Percentiles rank a stretch among this genome's conserved stretches.
phyloP scores from a whole-genome alignment of 345 rosid genomes.

The Rhodamnia rubescens region DNA sequence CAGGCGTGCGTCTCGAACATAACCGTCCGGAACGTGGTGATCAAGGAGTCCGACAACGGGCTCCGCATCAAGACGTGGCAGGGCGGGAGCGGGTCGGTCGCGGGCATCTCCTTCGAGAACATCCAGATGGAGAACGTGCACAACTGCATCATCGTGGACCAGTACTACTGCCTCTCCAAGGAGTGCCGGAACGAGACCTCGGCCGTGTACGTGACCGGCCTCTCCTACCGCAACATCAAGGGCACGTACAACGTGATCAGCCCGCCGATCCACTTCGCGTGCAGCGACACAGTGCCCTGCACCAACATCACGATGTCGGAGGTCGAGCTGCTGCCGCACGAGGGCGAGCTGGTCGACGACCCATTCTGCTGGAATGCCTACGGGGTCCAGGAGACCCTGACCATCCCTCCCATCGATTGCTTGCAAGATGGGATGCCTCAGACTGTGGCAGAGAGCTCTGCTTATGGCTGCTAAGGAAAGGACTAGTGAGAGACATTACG shows the following conservation, averaged over 20 bases:
- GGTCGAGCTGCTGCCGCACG: conserved; percentile 81
- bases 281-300: conserved; percentile 89
- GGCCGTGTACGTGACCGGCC: conserved; percentile 58
- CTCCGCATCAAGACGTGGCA: conserved; percentile 95
- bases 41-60: conserved; percentile 88
- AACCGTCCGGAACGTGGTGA: conserved; percentile 46
- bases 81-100: conserved; percentile 77
- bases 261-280: conserved; percentile 86
- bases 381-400: conserved; percentile 68
- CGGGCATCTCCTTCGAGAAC: conserved; percentile 57
- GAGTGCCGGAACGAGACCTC: conserved; percentile 74
- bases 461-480: conserved; percentile 24
- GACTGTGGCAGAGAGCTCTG: conserved; percentile 17
- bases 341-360: conserved; percentile 80
- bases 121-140: conserved; percentile 88
- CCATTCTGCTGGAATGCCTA: conserved; percentile 99
- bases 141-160: conserved; percentile 88
- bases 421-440: conserved; percentile 68
- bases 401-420: conserved; percentile 78
- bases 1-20: conserved; percentile 93
- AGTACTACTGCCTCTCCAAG: conserved; percentile 65
- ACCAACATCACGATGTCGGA: conserved; percentile 86
- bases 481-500: background rate
- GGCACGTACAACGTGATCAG: conserved; percentile 81
- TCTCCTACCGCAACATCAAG: conserved; percentile 64